Base-by-base conservation (phyloP, 371 early-diverging fungal genomes). In the Mortierella sp. region DNA sequence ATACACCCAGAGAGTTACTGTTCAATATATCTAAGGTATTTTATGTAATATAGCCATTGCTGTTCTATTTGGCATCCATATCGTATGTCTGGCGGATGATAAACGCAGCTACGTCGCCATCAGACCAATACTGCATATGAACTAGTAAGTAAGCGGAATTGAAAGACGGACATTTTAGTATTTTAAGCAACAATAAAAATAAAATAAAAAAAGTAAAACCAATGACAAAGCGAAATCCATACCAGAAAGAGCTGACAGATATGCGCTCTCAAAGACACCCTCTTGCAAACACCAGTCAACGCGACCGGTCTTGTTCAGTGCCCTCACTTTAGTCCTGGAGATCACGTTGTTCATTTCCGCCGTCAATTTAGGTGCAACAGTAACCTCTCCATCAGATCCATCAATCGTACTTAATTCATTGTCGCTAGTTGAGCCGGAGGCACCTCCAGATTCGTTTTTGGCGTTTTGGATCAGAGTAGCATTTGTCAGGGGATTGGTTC, bases 101-200 rank as follows among this genome's bases (percentile, higher is more conserved):
- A 65, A 91, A 91, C 10, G 86, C 87, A 8, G 89, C 87, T 2
- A 89, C 89, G 83, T 94, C 94, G 23, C 86, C 71, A 81, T 95
- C 94, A 45, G 88, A 82, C 92, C 96, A 95, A 73, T 95, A 95
- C 29, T 87, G 89, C 85, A 93, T 88, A 82, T 94, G 95, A 7
- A 89, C 92, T 78, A 75, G 7, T 12, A 45, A 43, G 32, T 37
- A 54, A 61, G 15, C 15, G 55, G 28, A 57, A n/a, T 6, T 12
- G 22, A 15, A 19, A 40, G 17, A 49, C 10, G 29, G 3, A 66
- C 3, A 13, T 29, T 49, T 17, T 6, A 62, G 57, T 12, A 26
- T 54, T 2, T 54, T 61, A n/a, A 22, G 32, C 34, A 58, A 49
- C 12, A 34, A 6, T 8, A 28, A n/a, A 29, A 32, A 56, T 13